Conservation (phyloP, 495 filamentous ascomycete genomes). For the Podospora anserina region DNA sequence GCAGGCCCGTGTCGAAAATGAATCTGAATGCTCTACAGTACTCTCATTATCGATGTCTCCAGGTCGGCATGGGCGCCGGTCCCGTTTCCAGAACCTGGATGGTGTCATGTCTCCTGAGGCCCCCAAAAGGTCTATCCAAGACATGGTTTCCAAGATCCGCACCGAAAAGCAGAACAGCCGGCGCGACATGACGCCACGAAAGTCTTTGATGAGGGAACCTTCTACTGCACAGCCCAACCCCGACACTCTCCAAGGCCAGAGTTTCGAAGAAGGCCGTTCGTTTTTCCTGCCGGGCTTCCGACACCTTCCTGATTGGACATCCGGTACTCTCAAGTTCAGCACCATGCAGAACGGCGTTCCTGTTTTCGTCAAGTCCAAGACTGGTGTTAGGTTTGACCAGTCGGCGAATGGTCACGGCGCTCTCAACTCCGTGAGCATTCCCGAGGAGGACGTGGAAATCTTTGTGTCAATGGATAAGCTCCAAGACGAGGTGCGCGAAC, state of each 20-base stretch:
- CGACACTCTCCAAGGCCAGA: conserved; percentile 8
- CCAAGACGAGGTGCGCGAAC: conserved; percentile 48
- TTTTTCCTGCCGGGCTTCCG: conserved; percentile 46
- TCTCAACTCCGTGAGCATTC: conserved; percentile 38
- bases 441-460: conserved; percentile 48
- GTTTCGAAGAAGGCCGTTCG: conserved; percentile 33
- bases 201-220: conserved; percentile 13
- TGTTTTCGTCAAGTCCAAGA: conserved; percentile 40
- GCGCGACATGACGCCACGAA: conserved; percentile 25
- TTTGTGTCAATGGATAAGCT: conserved; percentile 55
- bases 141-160: conserved; percentile 33
- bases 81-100: conserved; percentile 26
- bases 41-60: conserved; percentile 31
- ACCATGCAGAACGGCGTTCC: conserved; percentile 46
- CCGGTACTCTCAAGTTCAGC: conserved; percentile 43
- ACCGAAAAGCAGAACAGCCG: conserved; percentile 27
- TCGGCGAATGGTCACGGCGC: conserved; percentile 36
- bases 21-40: conserved; percentile 41
- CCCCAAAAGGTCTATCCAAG: conserved; percentile 30
- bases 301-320: conserved; percentile 47
- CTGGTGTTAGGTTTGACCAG: conserved; percentile 24
- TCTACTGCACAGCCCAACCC: conserved; percentile 4
- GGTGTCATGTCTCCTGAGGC: conserved; percentile 19
- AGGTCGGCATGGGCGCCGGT: conserved; percentile 23
- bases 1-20: conserved; percentile 46